Evolutionary conservation across 1,139 yeast genomes (phyloP), one percentile per base, ranked within the genome.

Genomic region (Geotrichum reessii): DNA sequence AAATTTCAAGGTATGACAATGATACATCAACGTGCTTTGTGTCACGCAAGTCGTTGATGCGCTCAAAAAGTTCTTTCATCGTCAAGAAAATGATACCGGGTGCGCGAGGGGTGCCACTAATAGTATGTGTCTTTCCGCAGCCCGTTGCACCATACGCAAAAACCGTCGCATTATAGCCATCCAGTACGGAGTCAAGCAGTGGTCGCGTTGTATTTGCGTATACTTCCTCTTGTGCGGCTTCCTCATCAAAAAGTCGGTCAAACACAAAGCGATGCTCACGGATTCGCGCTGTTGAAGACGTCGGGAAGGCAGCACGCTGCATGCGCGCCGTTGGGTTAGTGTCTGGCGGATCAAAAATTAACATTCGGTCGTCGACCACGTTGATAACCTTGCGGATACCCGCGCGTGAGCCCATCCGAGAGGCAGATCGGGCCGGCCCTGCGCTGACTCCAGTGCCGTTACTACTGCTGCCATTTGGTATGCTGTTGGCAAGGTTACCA

Each of bases 101-200:
- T 44, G 81, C 75, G 1, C 79, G 79, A 0, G 84, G 78, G 0
- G 85, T 81, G 0, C 98, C 97, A 71, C 86, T 82, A 49, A 92
- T 88, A 0, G 98, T 92, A 69, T 87, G 91, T 0, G 97, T 91
- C 70, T 92, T 92, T n/a, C 99, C 99, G 71, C 98, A 93, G 0
- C 99, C 99, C 0, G 99, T 91, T 28, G 97, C 97, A 0, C 99
- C 99, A 69, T 92, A 92, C 1, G 99, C 98, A 75, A 92, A 92
- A 0, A 92, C 91, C 0, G 97, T 91, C 5, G 96, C 86, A 71
- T 92, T 90, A 71, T 77, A 89, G 0, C 97, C 97, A 63, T 87
- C 95, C 52, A 91, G 71, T 0, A 90, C 84, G 48, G 86, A 81
- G 62, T 85, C 91, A 8, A 91, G 74, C 52, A 90, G 74, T 0